Evolutionary conservation across 371 early-diverging fungal species (phyloP).

Genomic region (Actinomucor elegans): DNA sequence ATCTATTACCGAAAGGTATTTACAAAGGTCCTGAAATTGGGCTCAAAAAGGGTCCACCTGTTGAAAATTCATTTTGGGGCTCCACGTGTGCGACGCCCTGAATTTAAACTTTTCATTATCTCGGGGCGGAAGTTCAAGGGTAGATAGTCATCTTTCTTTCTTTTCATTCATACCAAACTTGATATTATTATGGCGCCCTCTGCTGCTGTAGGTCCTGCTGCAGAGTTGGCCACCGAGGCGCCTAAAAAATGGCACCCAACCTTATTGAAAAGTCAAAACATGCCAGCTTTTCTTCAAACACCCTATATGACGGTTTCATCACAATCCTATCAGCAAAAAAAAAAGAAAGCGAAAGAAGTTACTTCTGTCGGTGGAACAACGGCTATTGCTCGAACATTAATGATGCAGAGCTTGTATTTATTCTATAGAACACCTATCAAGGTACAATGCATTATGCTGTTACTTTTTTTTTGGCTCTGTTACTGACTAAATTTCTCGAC

Average conservation of each 20-base stretch:
- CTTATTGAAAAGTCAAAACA: slow-evolving; percentile 4
- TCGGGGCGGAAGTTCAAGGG: too few relatives aligned
- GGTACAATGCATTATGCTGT: too few relatives aligned
- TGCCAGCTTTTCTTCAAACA: slow-evolving; percentile 15
- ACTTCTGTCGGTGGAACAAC: slow-evolving; percentile 62
- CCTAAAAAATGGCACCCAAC: slow-evolving; percentile 6
- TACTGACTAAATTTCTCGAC: not conserved
- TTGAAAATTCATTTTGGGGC: too few relatives aligned
- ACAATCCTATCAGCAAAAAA: slow-evolving; percentile 21
- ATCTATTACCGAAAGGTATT: too few relatives aligned
- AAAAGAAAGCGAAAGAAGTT: slow-evolving; percentile 43
- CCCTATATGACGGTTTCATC: slow-evolving; percentile 7
- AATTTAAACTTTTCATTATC: too few relatives aligned
- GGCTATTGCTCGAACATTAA: slow-evolving; percentile 58
- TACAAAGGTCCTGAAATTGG: too few relatives aligned
- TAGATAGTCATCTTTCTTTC: too few relatives aligned
- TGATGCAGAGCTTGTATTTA: slow-evolving; percentile 69
- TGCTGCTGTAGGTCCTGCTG: not conserved
- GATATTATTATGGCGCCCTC: slow-evolving; percentile 6
- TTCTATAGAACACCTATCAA: slow-evolving; percentile 80
- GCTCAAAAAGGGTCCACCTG: too few relatives aligned
- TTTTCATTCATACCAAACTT: too few relatives aligned
- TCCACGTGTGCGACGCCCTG: too few relatives aligned
- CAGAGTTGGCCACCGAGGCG: slow-evolving; percentile 3
- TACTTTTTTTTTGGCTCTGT: not conserved